Evolutionary conservation across 2,329 filamentous ascomycete genomes (phyloP).

Genomic region (Verticillium nonalfalfae): DNA sequence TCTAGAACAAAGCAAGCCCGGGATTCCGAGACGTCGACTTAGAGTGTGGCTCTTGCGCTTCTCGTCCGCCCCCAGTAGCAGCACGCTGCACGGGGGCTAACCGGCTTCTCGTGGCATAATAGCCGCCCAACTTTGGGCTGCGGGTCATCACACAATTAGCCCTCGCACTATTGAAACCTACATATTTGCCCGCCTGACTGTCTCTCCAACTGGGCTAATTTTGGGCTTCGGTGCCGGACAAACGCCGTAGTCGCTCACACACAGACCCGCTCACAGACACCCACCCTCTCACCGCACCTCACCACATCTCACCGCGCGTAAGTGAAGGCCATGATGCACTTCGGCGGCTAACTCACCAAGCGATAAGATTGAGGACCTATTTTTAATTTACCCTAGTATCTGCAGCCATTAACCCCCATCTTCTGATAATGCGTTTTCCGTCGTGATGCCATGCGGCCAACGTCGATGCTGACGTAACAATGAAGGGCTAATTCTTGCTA

Average conservation of each 20-base stretch:
- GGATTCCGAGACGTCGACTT: background rate
- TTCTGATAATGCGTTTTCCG: background rate
- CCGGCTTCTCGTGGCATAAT: background rate
- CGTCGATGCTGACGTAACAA: background rate
- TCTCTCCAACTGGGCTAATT: slow-evolving; percentile 19
- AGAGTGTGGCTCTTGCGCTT: background rate
- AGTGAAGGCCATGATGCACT: background rate
- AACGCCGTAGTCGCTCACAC: background rate
- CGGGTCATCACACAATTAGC: slow-evolving; percentile 1
- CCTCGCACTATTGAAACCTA: background rate
- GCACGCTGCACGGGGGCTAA: background rate
- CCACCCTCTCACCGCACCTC: background rate
- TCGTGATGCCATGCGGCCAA: slow-evolving; percentile 1
- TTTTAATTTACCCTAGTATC: slow-evolving; percentile 26
- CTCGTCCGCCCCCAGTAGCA: background rate
- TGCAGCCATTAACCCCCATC: slow-evolving; percentile 6
- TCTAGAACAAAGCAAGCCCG: background rate
- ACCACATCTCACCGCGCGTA: background rate
- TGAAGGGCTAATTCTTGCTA: background rate
- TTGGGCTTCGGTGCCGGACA: slow-evolving; percentile 1
- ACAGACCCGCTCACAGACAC: too few species aligned
- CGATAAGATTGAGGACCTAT: slow-evolving; percentile 17
- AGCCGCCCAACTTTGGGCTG: background rate
- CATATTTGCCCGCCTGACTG: background rate
- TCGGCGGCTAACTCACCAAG: background rate